Evolutionary conservation across 768 basidiomycete genomes (phyloP).

Genomic region (Boletus patriciae): DNA sequence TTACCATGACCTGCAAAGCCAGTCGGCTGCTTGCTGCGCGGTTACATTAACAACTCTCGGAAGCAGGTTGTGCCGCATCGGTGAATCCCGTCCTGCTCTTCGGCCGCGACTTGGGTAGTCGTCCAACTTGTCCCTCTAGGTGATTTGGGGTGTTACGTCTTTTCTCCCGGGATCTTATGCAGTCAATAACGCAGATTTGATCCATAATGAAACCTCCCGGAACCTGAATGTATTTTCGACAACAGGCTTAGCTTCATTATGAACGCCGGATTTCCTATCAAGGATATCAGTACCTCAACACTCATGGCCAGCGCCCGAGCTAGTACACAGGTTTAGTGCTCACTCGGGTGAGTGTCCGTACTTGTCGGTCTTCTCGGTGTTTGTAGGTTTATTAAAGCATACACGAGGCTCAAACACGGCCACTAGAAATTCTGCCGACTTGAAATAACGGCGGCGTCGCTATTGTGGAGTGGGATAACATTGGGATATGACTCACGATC

Average conservation of each 20-base stretch:
- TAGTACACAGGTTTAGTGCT: neutral
- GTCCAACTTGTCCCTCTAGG: too few species aligned
- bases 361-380: neutral
- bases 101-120: too few species aligned
- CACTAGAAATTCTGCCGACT: neutral
- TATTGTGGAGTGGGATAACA: too few species aligned
- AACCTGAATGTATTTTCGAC: neutral
- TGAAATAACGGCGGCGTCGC: neutral
- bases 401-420: neutral
- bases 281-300: too few species aligned
- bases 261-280: too few species aligned
- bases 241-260: neutral
- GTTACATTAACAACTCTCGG: too few species aligned
- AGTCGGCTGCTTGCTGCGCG: too few species aligned
- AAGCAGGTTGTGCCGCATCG: neutral
- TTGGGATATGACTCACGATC: too few species aligned
- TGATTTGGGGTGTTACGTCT: neutral
- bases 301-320: neutral
- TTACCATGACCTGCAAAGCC: too few species aligned
- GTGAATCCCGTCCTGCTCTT: neutral
- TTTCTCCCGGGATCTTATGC: neutral
- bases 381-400: neutral
- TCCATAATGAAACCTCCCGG: too few species aligned
- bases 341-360: neutral
- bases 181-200: neutral